A percentile compares a stretch with the other conserved stretches of the same genome.
phyloP scores from a whole-genome alignment of 176 grass and related monocot species.

The Dendrocalamus sinicus region DNA sequence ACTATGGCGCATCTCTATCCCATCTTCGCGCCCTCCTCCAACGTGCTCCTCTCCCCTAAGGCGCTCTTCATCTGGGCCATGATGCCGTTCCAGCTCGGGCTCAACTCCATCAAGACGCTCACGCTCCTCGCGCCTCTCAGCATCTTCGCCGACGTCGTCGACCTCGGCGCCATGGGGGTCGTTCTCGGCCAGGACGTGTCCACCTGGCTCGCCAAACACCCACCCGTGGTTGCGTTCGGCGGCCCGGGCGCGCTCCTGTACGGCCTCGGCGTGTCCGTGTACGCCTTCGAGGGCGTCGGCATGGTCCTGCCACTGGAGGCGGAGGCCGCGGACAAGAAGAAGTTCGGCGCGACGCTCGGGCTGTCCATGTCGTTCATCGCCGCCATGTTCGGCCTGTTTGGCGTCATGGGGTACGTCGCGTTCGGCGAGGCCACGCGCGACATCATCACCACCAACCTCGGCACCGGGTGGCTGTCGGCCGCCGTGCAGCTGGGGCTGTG shows the following conservation, averaged over 20 bases:
- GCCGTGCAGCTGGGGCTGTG: constrained; percentile 90
- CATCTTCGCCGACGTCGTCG: constrained; percentile 92
- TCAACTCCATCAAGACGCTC: constrained; percentile 94
- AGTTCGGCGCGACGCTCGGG: constrained; percentile 69
- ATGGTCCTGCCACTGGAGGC: constrained; percentile 95
- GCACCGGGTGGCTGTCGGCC: constrained; percentile 69
- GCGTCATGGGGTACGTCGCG: constrained; percentile 79
- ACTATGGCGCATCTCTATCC: constrained; percentile 73
- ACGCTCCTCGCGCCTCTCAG: constrained; percentile 90
- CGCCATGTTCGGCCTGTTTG: constrained; percentile 81
- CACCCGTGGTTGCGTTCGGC: constrained; percentile 64
- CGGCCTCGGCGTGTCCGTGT: constrained; percentile 86
- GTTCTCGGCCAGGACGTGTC: constrained; percentile 77
- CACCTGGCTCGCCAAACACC: constrained; percentile 41
- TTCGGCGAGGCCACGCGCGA: constrained; percentile 80
- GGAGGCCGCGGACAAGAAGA: constrained; percentile 76
- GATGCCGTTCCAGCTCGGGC: constrained; percentile 91
- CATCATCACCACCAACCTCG: constrained; percentile 98
- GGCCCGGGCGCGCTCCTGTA: constrained; percentile 59
- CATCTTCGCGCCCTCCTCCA: constrained; percentile 40
- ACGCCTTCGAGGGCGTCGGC: constrained; percentile 91
- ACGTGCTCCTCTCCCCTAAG: constrained; percentile 65
- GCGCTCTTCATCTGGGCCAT: constrained; percentile 78
- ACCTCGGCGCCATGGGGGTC: constrained; percentile 94
- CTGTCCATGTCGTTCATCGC: constrained; percentile 92